Evolutionary conservation across 108 stramenopile species (phyloP), one percentile per base, ranked within the genome.

Genomic region (Tribonema minus): DNA sequence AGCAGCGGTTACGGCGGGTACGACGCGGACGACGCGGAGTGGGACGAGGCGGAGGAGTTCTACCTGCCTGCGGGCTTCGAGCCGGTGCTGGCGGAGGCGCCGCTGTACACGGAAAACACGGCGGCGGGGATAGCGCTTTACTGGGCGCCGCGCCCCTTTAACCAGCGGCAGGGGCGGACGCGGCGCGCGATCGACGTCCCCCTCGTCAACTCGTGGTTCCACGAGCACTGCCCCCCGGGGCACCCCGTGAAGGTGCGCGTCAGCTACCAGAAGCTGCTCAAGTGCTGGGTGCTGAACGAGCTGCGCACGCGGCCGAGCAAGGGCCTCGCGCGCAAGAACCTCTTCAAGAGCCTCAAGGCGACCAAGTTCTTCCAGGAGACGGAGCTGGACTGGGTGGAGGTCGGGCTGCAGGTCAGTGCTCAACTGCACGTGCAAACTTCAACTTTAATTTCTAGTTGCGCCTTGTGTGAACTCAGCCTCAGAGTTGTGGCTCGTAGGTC

Each of bases 291-390:
- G 4, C 76, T 94, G 33, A 97, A 95, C 87, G 89, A 96, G 83
- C 82, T 99, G 20, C 93, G 95, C 70, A 81, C 88, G 65, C 91
- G 89, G 66, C 94, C 92, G 20, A 86, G 70, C 54, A 95, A 93
- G 84, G 88, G 91, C 64, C 90, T 93, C 62, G 90, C 88, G 38
- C 95, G 95, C 80, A 92, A 94, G 86, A 90, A 88, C 62, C 87
- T 99, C 6, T 93, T 99, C 88, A 91, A 92, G 77, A 90, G 92
- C 70, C 90, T 99, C 39, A 95, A 97, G 92, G 91, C 93, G 37
- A 99, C 98, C 59, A 99, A 99, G 80, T 99, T 99, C 91, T 99
- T 99, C 84, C 98, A 99, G 81, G 91, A 92, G 66, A 99, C 98
- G 26, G 95, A 97, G 77, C 87, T 99, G 75, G 98, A 99, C 88